These are phyloP conservation scores for Ogataea neopini DNA, from an alignment of 805 yeast species.

Conservation along the genomic window DNA sequence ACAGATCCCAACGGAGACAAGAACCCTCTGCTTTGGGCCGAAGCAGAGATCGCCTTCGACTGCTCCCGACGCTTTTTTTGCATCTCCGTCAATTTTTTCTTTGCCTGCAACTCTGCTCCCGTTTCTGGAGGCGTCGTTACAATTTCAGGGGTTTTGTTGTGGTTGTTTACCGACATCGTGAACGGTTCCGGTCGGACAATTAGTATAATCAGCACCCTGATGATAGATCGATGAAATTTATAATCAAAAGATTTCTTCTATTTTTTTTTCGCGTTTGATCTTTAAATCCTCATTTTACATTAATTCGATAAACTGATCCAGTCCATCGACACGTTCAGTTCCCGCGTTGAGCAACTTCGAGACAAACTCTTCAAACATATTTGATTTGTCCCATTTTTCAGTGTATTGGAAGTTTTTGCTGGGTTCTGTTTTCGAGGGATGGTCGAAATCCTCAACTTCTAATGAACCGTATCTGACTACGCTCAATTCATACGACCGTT, in stretches of 20 bases:
- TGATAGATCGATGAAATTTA: no score
- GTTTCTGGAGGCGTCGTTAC: constrained; percentile 8
- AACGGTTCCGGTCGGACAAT: background rate
- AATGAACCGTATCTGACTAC: constrained; percentile 13
- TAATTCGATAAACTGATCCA: background rate
- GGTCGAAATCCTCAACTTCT: constrained; percentile 33
- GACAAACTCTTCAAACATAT: background rate
- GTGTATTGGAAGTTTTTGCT: constrained; percentile 21
- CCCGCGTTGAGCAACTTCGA: background rate
- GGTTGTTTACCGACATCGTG: background rate
- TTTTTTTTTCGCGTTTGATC: constrained; percentile 9
- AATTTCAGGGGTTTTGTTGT: constrained; percentile 1
- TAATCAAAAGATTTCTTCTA: background rate
- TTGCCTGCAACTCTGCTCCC: constrained; percentile 3
- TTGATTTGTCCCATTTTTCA: background rate
- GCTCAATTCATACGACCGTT: constrained; percentile 22
- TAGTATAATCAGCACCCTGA: background rate
- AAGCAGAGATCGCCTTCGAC: constrained; percentile 1
- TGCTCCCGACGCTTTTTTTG: constrained; percentile 14
- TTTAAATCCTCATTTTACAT: background rate
- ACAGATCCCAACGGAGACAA: constrained; percentile 18
- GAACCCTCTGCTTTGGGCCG: constrained; percentile 12
- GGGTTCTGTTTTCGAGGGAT: constrained; percentile 20
- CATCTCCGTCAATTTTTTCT: constrained; percentile 11
- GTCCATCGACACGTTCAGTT: background rate